Percentiles rank a stretch among this genome's conserved stretches.
Evolutionary conservation across 805 yeast species (phyloP).

Genomic region (Barnettozyma sucrosica): DNA sequence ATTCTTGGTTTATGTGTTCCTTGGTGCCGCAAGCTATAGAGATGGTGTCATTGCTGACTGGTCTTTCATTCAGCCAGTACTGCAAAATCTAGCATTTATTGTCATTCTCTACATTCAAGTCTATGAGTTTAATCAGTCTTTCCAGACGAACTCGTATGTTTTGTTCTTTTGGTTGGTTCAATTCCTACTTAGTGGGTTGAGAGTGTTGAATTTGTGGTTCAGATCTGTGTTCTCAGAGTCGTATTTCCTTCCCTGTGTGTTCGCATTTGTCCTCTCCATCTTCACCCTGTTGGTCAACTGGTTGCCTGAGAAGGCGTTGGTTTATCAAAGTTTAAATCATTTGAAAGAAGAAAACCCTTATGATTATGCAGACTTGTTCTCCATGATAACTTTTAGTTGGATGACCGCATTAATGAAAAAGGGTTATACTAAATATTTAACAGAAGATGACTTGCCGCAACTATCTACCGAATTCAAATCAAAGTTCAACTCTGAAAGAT

Average conservation of each 20-base stretch:
- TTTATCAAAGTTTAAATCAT: conserved; percentile 31
- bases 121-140: conserved; percentile 63
- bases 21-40: conserved; percentile 18
- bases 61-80: conserved; percentile 32
- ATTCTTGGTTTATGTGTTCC: conserved; percentile 22
- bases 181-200: conserved; percentile 40
- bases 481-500: conserved; percentile 40
- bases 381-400: conserved; percentile 82
- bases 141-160: conserved; percentile 60
- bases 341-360: conserved; percentile 29
- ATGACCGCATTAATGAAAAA: conserved; percentile 81
- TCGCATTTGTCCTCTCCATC: conserved; percentile 28
- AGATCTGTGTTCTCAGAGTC: conserved; percentile 26
- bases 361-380: conserved; percentile 56
- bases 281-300: conserved; percentile 32
- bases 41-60: conserved; percentile 21
- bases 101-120: conserved; percentile 57
- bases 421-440: conserved; percentile 59
- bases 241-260: conserved; percentile 28
- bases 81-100: conserved; percentile 34
- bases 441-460: conserved; percentile 67
- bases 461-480: conserved; percentile 68
- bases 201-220: conserved; percentile 34
- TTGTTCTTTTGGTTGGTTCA: conserved; percentile 72
- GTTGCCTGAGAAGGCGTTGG: conserved; percentile 33